Conservation (phyloP, 805 yeast species). For the Lipomyces yamanashiensis region DNA sequence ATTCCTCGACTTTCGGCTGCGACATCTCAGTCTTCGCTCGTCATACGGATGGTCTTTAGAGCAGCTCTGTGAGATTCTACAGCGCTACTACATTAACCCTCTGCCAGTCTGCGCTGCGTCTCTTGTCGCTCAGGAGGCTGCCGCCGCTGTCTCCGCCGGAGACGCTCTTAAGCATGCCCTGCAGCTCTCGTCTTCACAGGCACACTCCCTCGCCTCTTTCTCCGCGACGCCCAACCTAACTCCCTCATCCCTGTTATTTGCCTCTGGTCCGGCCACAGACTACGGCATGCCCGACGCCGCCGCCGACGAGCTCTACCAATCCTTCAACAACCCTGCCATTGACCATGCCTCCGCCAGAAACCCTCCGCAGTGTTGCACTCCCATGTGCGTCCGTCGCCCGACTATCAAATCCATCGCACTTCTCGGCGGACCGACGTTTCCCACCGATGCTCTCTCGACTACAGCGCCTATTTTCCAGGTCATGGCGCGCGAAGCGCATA, state of each 20-base stretch:
- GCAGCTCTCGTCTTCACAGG: neutral
- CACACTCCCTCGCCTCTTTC: conserved; percentile 2
- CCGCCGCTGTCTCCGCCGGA: neutral
- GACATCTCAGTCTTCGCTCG: conserved; percentile 22
- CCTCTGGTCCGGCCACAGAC: conserved; percentile 14
- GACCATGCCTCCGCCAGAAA: conserved; percentile 7
- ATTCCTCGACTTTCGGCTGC: conserved; percentile 27
- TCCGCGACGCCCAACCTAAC: conserved; percentile 1
- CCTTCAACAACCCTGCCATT: neutral
- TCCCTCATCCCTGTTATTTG: conserved; percentile 3
- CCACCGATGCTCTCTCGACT: conserved; percentile 23
- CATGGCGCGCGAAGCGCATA: conserved; percentile 27
- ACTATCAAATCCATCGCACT: conserved; percentile 23
- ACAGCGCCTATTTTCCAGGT: conserved; percentile 24
- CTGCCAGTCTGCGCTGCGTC: conserved; percentile 18
- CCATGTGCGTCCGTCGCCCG: conserved; percentile 24
- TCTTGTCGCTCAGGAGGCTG: conserved; percentile 12
- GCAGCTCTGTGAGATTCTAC: conserved; percentile 20
- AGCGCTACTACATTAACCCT: conserved; percentile 23
- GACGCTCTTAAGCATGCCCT: neutral
- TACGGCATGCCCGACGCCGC: neutral
- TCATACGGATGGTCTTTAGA: conserved; percentile 33
- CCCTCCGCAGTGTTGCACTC: conserved; percentile 14
- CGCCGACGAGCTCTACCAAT: neutral
- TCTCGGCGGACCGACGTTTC: conserved; percentile 35